A percentile compares a stretch with the other conserved stretches of the same genome.
phyloP scores from a whole-genome alignment of 345 rosid species.

The Citrus cavaleriei region DNA sequence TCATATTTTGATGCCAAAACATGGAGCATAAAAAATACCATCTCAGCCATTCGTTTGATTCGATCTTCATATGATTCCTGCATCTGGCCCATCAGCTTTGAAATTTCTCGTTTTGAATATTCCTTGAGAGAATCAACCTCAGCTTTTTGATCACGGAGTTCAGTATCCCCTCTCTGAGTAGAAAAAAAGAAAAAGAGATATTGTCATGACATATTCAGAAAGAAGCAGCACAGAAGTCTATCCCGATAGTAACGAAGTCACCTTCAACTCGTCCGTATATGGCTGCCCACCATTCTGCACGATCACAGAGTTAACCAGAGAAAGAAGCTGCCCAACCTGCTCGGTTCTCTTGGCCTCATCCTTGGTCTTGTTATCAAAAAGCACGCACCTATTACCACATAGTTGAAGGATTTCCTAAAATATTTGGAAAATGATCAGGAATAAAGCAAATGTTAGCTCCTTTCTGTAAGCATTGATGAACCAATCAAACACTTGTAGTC shows the following conservation, averaged over 20 bases:
- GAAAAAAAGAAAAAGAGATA: neutral
- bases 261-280: conserved; percentile 75
- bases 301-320: conserved; percentile 50
- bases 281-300: conserved; percentile 66
- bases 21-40: conserved; percentile 30
- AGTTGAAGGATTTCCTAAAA: conserved; percentile 57
- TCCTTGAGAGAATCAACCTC: conserved; percentile 59
- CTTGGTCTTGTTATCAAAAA: conserved; percentile 81
- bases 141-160: conserved; percentile 60
- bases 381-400: conserved; percentile 59
- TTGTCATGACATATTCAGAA: neutral
- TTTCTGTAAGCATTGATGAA: neutral
- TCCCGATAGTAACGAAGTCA: neutral
- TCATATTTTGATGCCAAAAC: neutral
- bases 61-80: conserved; percentile 54
- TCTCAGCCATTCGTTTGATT: conserved; percentile 60
- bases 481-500: neutral
- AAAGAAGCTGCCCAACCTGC: conserved; percentile 64
- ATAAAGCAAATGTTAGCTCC: neutral
- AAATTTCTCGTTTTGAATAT: conserved; percentile 49
- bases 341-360: conserved; percentile 45
- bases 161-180: conserved; percentile 60
- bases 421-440: neutral
- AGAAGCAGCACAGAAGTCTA: neutral
- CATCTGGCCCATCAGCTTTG: conserved; percentile 57